Percentiles rank a stretch among this genome's conserved stretches.
phyloP scores from a whole-genome alignment of 2,329 filamentous ascomycete genomes.

The Salinomyces thailandicus region DNA sequence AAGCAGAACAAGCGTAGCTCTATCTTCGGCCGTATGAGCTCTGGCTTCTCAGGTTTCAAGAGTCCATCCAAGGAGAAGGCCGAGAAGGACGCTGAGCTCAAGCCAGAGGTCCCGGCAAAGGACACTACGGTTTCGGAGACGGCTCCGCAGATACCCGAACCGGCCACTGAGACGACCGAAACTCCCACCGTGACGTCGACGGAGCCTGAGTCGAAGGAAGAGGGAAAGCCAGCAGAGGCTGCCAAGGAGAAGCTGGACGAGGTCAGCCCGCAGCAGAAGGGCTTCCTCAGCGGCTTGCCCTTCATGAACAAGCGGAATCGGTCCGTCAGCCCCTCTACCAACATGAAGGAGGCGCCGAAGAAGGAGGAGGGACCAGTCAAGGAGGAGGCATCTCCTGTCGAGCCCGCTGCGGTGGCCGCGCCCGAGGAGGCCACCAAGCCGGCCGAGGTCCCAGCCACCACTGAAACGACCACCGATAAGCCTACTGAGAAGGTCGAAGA shows the following conservation, averaged over 20 bases:
- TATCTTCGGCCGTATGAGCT: slow-evolving; percentile 55
- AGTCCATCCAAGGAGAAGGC: slow-evolving; percentile 50
- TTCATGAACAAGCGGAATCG: slow-evolving; percentile 26
- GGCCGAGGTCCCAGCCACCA: slow-evolving; percentile 2
- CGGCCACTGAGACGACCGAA: slow-evolving; percentile 30
- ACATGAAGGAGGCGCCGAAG: slow-evolving; percentile 22
- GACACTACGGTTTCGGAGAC: slow-evolving; percentile 34
- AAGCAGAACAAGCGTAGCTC: slow-evolving; percentile 76
- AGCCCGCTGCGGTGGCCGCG: slow-evolving; percentile 12
- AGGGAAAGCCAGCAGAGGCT: slow-evolving; percentile 20
- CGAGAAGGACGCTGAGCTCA: slow-evolving; percentile 61
- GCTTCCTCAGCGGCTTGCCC: slow-evolving; percentile 23
- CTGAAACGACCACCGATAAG: slow-evolving; percentile 1
- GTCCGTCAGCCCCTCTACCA: slow-evolving; percentile 27
- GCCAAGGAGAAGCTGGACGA: slow-evolving; percentile 32
- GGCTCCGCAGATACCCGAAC: slow-evolving; percentile 26
- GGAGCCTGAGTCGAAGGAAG: slow-evolving; percentile 7
- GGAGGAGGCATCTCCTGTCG: slow-evolving; percentile 19
- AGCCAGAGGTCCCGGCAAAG: slow-evolving; percentile 40
- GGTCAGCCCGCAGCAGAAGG: slow-evolving; percentile 30
- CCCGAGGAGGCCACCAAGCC: slow-evolving; percentile 11
- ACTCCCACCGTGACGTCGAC: background rate
- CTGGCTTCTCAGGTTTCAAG: slow-evolving; percentile 51
- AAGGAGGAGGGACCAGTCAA: slow-evolving; percentile 9
- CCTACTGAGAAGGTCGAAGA: slow-evolving; percentile 10